Base-by-base conservation (phyloP, 768 basidiomycete genomes). In the Phylloporus arenicola region DNA sequence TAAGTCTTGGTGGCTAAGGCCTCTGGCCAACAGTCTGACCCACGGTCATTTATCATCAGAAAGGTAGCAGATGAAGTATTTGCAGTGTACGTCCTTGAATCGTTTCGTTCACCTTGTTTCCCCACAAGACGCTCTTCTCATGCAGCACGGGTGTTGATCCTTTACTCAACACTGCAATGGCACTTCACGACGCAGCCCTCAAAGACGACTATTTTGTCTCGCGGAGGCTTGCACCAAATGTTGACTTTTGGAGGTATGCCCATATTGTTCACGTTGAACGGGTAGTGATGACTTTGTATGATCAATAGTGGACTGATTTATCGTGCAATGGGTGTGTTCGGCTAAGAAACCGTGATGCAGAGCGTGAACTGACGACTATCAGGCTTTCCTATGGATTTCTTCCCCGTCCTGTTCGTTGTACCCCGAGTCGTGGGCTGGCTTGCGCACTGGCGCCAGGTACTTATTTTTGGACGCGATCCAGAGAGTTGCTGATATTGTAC, bases 331-430 rank as follows among this genome's bases (percentile, higher is more conserved):
- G 90, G 88, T 89, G 75, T 60, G 37, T 54, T 51, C 34, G 30
- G 13, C 13, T 20, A 29, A 10, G 37, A 35, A 14, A 43, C 43
- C 13, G 12, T 31, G 30, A 30, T 13, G 9, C 4, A 19, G 17
- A 24, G 20, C 5, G 13, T 43, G 24, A 35, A 35, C 46, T 56
- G 31, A 52, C 56, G 27, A 38, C 29, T 20, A 17, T 41, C 43
- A 88, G 88, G 92, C 39, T 94, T 94, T 78, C 92, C 92, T 2
- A 76, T 88, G 57, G 92, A 95, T 70, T 94, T 88, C 68, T 94
- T 93, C 82, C 92, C 92, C 0, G 92, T 95, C 19, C 72, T 95
- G 29, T 95, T 95, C 62, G 91, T 85, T 17, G 91, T 95, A 3
- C 92, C 92, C 2, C 82, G 92, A 19, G 90, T 95, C 8, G 90